A percentile compares a stretch with the other conserved stretches of the same genome.
Conservation (phyloP, 306 rosid genomes). For the Vigna nakashimae region DNA sequence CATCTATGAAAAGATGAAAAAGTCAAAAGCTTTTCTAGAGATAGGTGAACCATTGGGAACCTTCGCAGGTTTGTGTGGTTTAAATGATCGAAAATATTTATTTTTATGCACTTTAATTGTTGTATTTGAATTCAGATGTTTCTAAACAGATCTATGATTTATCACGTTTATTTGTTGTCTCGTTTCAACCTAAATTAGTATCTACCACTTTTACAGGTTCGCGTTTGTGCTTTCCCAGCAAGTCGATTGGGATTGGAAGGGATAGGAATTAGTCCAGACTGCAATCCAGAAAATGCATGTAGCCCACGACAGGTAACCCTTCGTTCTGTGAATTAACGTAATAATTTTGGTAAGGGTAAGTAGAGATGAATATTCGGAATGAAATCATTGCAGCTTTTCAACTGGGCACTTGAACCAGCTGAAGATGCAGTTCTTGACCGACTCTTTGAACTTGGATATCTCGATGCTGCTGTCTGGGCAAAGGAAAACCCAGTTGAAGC, state of each 20-base stretch:
- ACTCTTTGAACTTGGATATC: slow-evolving; percentile 83
- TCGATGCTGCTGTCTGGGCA: slow-evolving; percentile 91
- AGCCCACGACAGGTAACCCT: slow-evolving; percentile 58
- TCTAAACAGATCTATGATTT: slow-evolving; percentile 20
- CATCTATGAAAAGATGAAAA: slow-evolving; percentile 9
- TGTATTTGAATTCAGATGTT: slow-evolving; percentile 25
- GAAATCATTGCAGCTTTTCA: slow-evolving; percentile 54
- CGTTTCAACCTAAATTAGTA: not conserved
- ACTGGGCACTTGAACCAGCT: slow-evolving; percentile 81
- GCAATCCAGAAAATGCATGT: slow-evolving; percentile 53
- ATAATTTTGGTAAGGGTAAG: slow-evolving; percentile 8
- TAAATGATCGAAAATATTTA: not conserved
- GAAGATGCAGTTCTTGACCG: slow-evolving; percentile 77
- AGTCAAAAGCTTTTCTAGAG: not conserved
- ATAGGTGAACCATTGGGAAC: slow-evolving; percentile 14
- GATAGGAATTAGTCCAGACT: slow-evolving; percentile 59
- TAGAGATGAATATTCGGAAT: slow-evolving; percentile 15
- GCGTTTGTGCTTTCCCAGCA: slow-evolving; percentile 91
- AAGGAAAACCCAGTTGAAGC: slow-evolving; percentile 72
- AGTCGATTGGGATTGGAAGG: slow-evolving; percentile 75
- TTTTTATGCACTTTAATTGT: not conserved
- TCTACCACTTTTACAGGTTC: slow-evolving; percentile 57
- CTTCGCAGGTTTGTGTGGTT: not conserved
- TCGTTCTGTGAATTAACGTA: slow-evolving; percentile 29
- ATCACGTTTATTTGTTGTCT: slow-evolving; percentile 17